A percentile compares a stretch with the other conserved stretches of the same genome.
These are phyloP conservation scores for Sporobolus alterniflorus DNA, from an alignment of 202 grass and related monocot species.

Conservation along the genomic window DNA sequence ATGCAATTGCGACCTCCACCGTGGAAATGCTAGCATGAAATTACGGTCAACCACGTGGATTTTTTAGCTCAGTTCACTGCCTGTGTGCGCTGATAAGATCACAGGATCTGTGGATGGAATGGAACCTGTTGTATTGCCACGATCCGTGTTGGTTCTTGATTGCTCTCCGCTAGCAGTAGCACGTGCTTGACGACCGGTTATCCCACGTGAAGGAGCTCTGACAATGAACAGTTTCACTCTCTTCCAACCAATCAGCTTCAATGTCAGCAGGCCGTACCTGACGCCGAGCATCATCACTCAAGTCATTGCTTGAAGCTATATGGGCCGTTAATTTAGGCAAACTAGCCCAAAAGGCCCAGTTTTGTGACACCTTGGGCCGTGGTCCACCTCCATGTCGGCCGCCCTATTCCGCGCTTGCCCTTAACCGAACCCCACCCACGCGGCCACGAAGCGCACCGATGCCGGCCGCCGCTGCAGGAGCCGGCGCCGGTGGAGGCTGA, in stretches of 20 bases:
- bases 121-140: background rate
- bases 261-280: background rate
- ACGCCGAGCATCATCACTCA: background rate
- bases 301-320: background rate
- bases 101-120: background rate
- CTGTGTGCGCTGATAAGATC: background rate
- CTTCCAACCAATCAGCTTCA: background rate
- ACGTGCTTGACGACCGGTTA: conserved; percentile 11
- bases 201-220: conserved; percentile 17
- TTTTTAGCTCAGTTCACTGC: background rate
- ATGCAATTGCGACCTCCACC: background rate
- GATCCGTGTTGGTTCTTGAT: conserved; percentile 1
- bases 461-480: background rate
- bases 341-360: background rate
- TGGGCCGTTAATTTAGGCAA: background rate
- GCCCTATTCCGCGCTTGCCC: conserved; percentile 6
- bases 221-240: background rate
- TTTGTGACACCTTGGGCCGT: background rate
- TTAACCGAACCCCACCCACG: background rate
- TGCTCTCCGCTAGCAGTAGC: background rate
- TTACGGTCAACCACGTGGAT: too few relatives aligned
- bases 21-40: background rate
- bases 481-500: background rate
- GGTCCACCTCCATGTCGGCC: background rate
- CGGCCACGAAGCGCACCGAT: conserved; percentile 25